Conservation (phyloP, 2,329 filamentous ascomycete species). For the Aspergillus fischeri region DNA sequence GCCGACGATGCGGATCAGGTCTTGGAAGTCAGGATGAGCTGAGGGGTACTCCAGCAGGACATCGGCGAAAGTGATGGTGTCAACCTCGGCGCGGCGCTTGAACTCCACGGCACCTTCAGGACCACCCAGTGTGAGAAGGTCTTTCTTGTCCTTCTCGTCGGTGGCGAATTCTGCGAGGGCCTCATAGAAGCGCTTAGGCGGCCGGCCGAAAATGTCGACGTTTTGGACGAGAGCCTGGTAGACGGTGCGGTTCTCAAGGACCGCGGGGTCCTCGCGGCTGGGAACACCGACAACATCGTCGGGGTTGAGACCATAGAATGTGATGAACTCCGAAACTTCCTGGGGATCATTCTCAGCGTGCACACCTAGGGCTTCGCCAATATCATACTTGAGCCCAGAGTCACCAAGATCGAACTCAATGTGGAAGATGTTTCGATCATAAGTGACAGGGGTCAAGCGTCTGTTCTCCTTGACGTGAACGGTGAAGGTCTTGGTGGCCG, state of each 20-base stretch:
- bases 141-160: conserved; percentile 76
- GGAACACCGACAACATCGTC: conserved; percentile 88
- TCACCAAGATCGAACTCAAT: conserved; percentile 95
- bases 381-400: conserved; percentile 91
- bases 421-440: conserved; percentile 99
- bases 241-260: conserved; percentile 83
- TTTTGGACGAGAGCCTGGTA: conserved; percentile 91
- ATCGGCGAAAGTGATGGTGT: conserved; percentile 87
- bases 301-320: conserved; percentile 78
- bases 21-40: conserved; percentile 81
- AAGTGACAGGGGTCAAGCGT: conserved; percentile 77
- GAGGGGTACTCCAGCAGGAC: conserved; percentile 85
- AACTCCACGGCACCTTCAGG: conserved; percentile 82
- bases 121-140: conserved; percentile 70
- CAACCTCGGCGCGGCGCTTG: conserved; percentile 85
- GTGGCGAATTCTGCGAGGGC: conserved; percentile 78
- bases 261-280: conserved; percentile 68
- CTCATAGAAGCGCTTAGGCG: conserved; percentile 98
- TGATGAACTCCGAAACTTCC: conserved; percentile 79
- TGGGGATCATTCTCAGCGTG: conserved; percentile 87
- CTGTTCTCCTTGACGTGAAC: conserved; percentile 94
- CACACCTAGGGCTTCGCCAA: conserved; percentile 93
- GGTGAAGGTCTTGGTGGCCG: conserved; percentile 78
- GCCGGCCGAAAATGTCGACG: conserved; percentile 92
- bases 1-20: conserved; percentile 79